Base-by-base conservation (phyloP, 1,284 basidiomycete species). In the Ceratobasidium sp. region DNA sequence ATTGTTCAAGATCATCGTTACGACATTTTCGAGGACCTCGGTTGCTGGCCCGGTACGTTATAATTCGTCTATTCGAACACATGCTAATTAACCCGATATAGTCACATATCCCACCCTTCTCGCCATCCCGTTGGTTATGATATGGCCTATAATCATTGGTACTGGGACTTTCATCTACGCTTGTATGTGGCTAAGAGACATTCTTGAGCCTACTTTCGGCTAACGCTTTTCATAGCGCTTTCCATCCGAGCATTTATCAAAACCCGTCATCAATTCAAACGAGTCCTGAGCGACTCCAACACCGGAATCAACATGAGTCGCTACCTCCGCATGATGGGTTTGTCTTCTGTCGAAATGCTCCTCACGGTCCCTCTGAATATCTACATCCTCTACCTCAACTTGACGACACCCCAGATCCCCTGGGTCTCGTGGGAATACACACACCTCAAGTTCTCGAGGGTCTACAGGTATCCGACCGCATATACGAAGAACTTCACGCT, bases 371-470 rank as follows among this genome's bases (percentile, higher is more conserved):
- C 71, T 11, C 49, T 73, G 19, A 37, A 27, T 29, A 48, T 73
- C 14, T 73, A 51, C 34, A 19, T 63, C 48, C 16, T 65, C 46
- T 34, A 24, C 39, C 59, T 62, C 88, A 1, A 75, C 77, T 39
- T 34, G 58, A 34, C 58, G 19, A 53, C 31, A 14, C 29, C 29
- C 16, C 48, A 34, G n/a, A 49, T 66, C 27, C 85, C 87, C 0
- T 91, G 88, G 84, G 80, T 82, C 37, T 84, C 80, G 53, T 91
- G 89, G 89, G 83, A 76, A 0, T 80, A 86, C 76, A 86, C 86
- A 0, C 91, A 92, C 39, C 27, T 27, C 39, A 51, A 65, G 31
- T 65, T 49, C 8, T 49, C 22, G n/a, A 22, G 11, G 22, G 37
- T 65, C 34, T 19, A 31, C 63, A 34, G 4, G 7, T 51, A 37